phyloP scores from a whole-genome alignment of 2,329 filamentous ascomycete genomes.

The Nigrospora oryzae region DNA sequence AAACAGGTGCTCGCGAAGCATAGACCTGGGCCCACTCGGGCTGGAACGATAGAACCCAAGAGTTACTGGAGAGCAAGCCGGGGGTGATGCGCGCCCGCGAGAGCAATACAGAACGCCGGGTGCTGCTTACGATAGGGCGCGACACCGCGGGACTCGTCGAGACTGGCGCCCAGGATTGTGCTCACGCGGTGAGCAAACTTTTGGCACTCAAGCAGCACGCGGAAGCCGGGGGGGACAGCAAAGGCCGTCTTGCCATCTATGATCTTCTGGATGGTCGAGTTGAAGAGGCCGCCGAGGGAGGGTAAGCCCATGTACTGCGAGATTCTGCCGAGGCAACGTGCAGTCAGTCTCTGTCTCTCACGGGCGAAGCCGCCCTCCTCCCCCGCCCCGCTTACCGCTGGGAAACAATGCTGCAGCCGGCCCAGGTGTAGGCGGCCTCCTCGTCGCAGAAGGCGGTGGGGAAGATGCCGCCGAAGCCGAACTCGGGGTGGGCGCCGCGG shows the following conservation, averaged over 20 bases:
- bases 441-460: slow-evolving; percentile 38
- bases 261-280: slow-evolving; percentile 38
- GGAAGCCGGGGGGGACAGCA: slow-evolving; percentile 33
- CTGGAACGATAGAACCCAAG: too few relatives aligned
- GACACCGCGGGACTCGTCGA: slow-evolving; percentile 37
- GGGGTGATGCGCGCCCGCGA: too few relatives aligned
- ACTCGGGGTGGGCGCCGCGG: slow-evolving; percentile 39
- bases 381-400: slow-evolving; percentile 28
- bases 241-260: slow-evolving; percentile 30
- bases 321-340: slow-evolving; percentile 14
- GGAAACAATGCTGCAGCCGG: slow-evolving; percentile 41
- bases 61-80: too few relatives aligned
- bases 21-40: too few relatives aligned
- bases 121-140: slow-evolving; percentile 27
- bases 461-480: slow-evolving; percentile 30
- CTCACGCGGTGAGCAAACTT: slow-evolving; percentile 41
- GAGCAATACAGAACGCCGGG: too few relatives aligned
- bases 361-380: too few relatives aligned
- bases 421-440: slow-evolving; percentile 44
- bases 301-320: slow-evolving; percentile 36
- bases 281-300: slow-evolving; percentile 34
- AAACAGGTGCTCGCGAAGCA: too few relatives aligned
- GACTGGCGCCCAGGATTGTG: slow-evolving; percentile 35
- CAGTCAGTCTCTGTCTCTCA: not conserved
- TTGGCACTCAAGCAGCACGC: slow-evolving; percentile 38